Percentiles rank a stretch among this genome's conserved stretches.
These are phyloP conservation scores for Trichoderma asperellum DNA, from an alignment of 2,329 filamentous ascomycete species.

Conservation along the genomic window DNA sequence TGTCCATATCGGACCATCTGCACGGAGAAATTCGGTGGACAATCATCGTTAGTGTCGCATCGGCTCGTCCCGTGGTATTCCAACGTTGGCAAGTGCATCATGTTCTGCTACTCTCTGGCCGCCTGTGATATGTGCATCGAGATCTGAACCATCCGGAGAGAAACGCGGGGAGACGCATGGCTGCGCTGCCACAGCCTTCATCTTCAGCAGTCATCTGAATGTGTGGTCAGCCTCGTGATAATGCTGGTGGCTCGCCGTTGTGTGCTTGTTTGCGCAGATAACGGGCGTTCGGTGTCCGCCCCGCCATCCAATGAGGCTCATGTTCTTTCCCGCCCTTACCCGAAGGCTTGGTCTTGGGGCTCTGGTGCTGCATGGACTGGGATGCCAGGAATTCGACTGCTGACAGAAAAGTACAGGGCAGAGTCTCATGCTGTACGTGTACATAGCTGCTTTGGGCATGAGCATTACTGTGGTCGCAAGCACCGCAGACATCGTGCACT, in stretches of 20 bases:
- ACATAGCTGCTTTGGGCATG: too few relatives aligned
- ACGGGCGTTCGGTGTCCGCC: background rate
- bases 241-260: background rate
- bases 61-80: conserved; percentile 22
- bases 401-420: too few relatives aligned
- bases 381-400: background rate
- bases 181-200: background rate
- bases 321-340: conserved; percentile 17
- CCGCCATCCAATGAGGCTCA: conserved; percentile 5
- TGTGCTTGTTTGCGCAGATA: background rate
- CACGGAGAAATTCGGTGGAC: background rate
- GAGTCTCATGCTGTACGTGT: too few relatives aligned
- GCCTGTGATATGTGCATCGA: background rate
- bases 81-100: background rate
- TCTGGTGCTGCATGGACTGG: background rate
- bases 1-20: background rate
- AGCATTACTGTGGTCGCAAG: background rate
- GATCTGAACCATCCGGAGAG: background rate
- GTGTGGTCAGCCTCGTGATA: conserved; percentile 19
- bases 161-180: background rate
- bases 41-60: conserved; percentile 1
- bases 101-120: conserved; percentile 3
- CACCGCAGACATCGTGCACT: background rate
- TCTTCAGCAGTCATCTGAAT: conserved; percentile 11
- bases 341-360: conserved; percentile 19